Base-by-base conservation (phyloP, 2,329 filamentous ascomycete species). In the Cadophora luteo-olivacea region DNA sequence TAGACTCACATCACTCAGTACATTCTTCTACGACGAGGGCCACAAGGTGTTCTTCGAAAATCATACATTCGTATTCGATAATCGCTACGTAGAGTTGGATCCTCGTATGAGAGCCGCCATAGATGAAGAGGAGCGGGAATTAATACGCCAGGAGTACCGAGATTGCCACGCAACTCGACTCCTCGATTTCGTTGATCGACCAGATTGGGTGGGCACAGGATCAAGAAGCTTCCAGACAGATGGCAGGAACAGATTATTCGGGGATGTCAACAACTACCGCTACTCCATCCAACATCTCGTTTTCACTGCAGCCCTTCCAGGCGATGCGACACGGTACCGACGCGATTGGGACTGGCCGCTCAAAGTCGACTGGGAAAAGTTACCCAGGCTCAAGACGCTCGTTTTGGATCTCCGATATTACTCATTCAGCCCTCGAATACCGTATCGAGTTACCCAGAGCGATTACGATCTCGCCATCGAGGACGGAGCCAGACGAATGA, bases 341-440 rank as follows among this genome's bases (percentile, higher is more conserved):
- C 7, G 16, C 5, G 66, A 61, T 22, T 70, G 62, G 66, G 66
- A 61, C n/a, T 69, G 61, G 64, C 64, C 61, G 4, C 54, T 72
- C n/a, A 64, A 64, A 24, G 65, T 69, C 29, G 64, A 67, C 32
- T 72, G 64, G 67, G 22, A 29, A 16, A 48, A 57, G 12, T 41
- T 71, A 11, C 67, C 65, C 7, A 61, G 57, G 4, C 62, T 71
- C 25, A 25, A 71, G 48, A 66, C 65, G 2, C 60, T 64, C 7
- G 62, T 61, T 58, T 58, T 71, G 4, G 69, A 71, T 68, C 58
- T 71, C 0, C 51, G 48, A 7, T 25, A 45, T 22, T 66, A 55
- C 33, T 65, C 66, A 14, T 60, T 41, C n/a, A 29, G 48, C 24
- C 48, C 24, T 3, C 25, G 19, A 41, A 36, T 3, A 51, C 29